These are phyloP conservation scores for Ormosia semicastrata DNA, from an alignment of 306 rosid species.

Conservation along the genomic window DNA sequence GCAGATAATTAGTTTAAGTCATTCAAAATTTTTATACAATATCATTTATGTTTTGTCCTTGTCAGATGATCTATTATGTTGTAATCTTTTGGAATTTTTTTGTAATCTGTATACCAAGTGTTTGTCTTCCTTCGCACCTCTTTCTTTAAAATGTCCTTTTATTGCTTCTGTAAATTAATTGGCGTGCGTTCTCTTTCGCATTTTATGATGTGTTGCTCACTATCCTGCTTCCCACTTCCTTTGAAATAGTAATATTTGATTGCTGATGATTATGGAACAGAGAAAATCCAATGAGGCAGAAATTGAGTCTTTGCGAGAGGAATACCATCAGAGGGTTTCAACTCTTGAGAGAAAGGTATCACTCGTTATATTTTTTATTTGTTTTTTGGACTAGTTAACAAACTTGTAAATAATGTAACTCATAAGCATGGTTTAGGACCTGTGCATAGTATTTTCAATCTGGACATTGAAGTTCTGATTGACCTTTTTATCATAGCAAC, in stretches of 20 bases:
- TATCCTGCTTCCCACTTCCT: not conserved
- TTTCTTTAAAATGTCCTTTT: not conserved
- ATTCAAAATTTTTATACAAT: not conserved
- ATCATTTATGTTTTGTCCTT: not conserved
- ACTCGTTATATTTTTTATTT: not conserved
- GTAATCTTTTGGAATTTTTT: not conserved
- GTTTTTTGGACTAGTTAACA: not conserved
- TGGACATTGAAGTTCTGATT: not conserved
- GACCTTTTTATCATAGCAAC: not conserved
- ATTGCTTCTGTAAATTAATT: not conserved
- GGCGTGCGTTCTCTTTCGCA: not conserved
- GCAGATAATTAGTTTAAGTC: not conserved
- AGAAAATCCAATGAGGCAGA: constrained; percentile 75
- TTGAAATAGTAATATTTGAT: constrained; percentile 8
- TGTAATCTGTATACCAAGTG: not conserved
- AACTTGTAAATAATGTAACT: not conserved
- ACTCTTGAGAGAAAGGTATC: constrained; percentile 72
- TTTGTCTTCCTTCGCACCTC: not conserved
- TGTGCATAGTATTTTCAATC: not conserved
- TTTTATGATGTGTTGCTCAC: not conserved
- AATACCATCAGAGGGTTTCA: constrained; percentile 77
- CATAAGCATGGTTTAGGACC: not conserved
- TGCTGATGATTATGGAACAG: constrained; percentile 46
- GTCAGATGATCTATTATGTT: not conserved
- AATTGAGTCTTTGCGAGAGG: constrained; percentile 75